Evolutionary conservation across 176 grass and related monocot species (phyloP), one percentile per base, ranked within the genome.

Genomic region (Melocanna baccifera): DNA sequence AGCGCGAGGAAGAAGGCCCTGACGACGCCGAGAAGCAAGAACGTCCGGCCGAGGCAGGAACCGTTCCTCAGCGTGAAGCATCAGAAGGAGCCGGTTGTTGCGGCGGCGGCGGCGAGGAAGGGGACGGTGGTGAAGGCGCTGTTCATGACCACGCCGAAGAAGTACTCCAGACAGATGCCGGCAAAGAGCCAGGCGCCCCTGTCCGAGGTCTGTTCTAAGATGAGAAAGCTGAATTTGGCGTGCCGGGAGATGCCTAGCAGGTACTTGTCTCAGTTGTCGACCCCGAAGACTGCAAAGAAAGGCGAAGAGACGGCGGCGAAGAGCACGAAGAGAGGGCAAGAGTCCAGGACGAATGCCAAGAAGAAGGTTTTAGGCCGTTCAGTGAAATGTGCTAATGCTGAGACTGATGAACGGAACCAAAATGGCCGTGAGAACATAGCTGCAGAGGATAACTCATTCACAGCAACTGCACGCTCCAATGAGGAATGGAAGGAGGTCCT

Each of bases 241-340:
- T 88, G 90, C 55, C 42, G 88, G 47, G 86, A 81, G 66, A 93
- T 99, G 71, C 91, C 93, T 3, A 99, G 93, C 83, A 89, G 96
- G 85, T 99, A 99, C 78, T 67, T 96, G 43, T 36, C 73, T 14
- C 82, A 76, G 50, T 15, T 79, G 23, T 32, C 62, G 36, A 86
- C 28, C 41, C 63, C 81, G 8, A 94, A 84, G 66, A 58, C 39
- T 45, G 41, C 74, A 22, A 94, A 89, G 63, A 90, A 79, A 50
- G 53, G 65, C 53, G 71, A 92, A 26, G 84, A 89, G 39, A 52
- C 80, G 12, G 82, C 36, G 11, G 28, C 19, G 16, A 86, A 81
- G 67, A 82, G 14, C 26, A 56, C 12, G 0, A 91, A 90, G 76
- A 77, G 12, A 50, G 71, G 25, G 2, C 67, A 68, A 39, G 66